These are phyloP conservation scores for Phaeosphaeriaceae sp. DNA, from an alignment of 2,329 filamentous ascomycete species.

Conservation along the genomic window DNA sequence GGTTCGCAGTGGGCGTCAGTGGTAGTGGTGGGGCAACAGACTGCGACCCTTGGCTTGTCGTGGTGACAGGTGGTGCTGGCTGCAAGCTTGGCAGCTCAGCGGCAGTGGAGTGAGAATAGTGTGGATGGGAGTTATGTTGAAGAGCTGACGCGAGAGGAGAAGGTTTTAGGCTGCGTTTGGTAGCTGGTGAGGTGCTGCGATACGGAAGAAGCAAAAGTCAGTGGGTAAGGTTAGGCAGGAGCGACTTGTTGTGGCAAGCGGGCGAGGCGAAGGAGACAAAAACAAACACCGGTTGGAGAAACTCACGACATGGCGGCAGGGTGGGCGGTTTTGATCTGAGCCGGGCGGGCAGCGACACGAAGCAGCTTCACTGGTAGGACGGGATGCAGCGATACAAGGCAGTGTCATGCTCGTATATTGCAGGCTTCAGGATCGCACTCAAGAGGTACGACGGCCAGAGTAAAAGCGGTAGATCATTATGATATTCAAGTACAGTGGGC, in stretches of 20 bases:
- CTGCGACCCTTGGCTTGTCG: conserved; percentile 28
- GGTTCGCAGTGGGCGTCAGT: conserved; percentile 28
- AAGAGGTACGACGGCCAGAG: conserved; percentile 38
- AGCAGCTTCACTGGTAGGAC: conserved; percentile 39
- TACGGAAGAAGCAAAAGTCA: conserved; percentile 37
- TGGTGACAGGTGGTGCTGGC: conserved; percentile 35
- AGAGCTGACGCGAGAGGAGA: conserved; percentile 46
- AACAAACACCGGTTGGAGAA: conserved; percentile 22
- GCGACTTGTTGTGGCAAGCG: conserved; percentile 9
- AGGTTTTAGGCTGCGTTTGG: conserved; percentile 54
- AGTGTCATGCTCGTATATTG: conserved; percentile 45
- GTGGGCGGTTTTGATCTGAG: conserved; percentile 25
- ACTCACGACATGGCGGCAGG: conserved; percentile 49
- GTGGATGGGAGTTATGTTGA: conserved; percentile 24
- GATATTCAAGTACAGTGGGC: conserved; percentile 37
- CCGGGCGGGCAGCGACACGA: conserved; percentile 29
- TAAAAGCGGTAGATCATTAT: conserved; percentile 47
- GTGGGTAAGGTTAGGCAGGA: conserved; percentile 22
- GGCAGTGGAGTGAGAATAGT: conserved; percentile 17
- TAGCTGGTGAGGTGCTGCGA: conserved; percentile 50
- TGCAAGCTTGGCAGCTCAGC: conserved; percentile 36
- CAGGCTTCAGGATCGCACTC: conserved; percentile 35
- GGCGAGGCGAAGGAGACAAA: conserved; percentile 13
- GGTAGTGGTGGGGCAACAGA: conserved; percentile 25
- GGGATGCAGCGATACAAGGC: conserved; percentile 30